These are phyloP conservation scores for Sambucus nigra DNA, from an alignment of 129 eudicot species.

Conservation along the genomic window DNA sequence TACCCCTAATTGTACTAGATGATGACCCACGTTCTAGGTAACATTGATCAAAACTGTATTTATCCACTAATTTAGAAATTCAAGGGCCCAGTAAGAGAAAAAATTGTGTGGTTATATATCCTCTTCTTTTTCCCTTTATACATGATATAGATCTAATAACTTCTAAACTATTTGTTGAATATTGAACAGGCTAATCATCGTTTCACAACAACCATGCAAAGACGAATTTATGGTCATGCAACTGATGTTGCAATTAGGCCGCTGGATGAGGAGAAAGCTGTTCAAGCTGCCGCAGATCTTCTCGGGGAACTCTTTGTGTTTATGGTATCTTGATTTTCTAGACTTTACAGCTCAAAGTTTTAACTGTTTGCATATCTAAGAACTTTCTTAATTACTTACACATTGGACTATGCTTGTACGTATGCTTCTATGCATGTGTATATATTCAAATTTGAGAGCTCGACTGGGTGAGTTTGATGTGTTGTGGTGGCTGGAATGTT, in stretches of 20 bases:
- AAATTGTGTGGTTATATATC: too few species aligned
- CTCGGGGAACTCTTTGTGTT: slow-evolving; percentile 74
- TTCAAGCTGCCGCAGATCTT: slow-evolving; percentile 90
- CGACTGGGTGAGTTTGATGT: background rate
- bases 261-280: slow-evolving; percentile 73
- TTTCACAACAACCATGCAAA: slow-evolving; percentile 56
- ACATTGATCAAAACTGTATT: too few species aligned
- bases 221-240: slow-evolving; percentile 71
- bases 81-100: too few species aligned
- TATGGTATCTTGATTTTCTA: slow-evolving; percentile 28
- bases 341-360: too few species aligned
- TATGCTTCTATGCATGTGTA: background rate
- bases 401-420: background rate
- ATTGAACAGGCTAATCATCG: slow-evolving; percentile 72
- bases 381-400: background rate
- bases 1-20: too few species aligned
- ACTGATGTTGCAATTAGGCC: slow-evolving; percentile 80
- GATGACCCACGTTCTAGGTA: too few species aligned
- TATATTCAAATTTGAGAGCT: too few species aligned
- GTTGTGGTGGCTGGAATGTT: background rate
- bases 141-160: too few species aligned
- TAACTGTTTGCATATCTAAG: background rate
- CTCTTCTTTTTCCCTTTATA: too few species aligned
- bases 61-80: too few species aligned
- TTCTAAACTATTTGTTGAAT: background rate